A percentile compares a stretch with the other conserved stretches of the same genome.
phyloP scores from a whole-genome alignment of 2,329 filamentous ascomycete species.

The Cordyceps farinosa region DNA sequence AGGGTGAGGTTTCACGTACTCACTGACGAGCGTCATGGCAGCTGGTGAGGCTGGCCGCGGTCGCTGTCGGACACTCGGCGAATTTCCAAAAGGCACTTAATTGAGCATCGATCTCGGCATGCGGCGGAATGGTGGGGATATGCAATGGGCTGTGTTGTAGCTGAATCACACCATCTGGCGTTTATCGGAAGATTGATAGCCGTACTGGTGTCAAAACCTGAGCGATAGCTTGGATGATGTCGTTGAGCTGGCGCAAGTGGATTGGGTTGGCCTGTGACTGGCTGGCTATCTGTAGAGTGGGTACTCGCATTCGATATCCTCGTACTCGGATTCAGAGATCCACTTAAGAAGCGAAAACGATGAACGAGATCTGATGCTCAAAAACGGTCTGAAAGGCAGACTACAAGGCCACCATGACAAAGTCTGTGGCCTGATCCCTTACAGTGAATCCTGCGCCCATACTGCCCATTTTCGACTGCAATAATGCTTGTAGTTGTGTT shows the following conservation, averaged over 20 bases:
- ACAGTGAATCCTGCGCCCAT: neutral
- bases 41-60: slow-evolving; percentile 6
- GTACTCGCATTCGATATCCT: neutral
- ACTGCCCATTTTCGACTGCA: no score
- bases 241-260: slow-evolving; percentile 2
- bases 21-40: slow-evolving; percentile 45
- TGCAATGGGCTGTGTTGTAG: neutral
- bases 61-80: slow-evolving; percentile 8
- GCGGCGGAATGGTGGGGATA: neutral
- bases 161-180: slow-evolving; percentile 13
- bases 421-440: neutral
- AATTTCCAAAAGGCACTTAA: slow-evolving; percentile 7
- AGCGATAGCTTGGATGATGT: slow-evolving; percentile 8
- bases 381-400: neutral
- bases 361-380: neutral
- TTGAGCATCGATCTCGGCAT: slow-evolving; percentile 15
- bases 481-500: no score
- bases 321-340: slow-evolving; percentile 12
- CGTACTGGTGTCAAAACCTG: slow-evolving; percentile 5
- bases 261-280: neutral
- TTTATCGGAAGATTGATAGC: slow-evolving; percentile 14
- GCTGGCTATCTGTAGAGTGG: neutral
- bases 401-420: neutral
- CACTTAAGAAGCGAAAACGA: slow-evolving; percentile 5
- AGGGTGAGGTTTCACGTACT: slow-evolving; percentile 36